These are phyloP conservation scores for Populus hybrid DNA, from an alignment of 441 rosid species.

Conservation along the genomic window DNA sequence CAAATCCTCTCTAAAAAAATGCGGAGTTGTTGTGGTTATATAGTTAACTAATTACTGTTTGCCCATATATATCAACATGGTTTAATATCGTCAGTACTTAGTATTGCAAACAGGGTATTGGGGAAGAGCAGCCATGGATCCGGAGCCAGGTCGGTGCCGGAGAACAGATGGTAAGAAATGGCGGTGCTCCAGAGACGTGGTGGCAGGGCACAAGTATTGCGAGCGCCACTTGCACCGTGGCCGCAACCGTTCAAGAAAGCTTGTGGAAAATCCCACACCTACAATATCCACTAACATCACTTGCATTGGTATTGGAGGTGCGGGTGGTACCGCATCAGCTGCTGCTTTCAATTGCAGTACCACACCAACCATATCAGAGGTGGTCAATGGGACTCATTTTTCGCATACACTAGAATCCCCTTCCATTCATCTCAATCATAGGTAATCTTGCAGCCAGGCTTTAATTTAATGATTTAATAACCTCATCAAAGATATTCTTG, in stretches of 20 bases:
- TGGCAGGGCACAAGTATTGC: constrained; percentile 87
- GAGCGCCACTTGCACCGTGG: constrained; percentile 99
- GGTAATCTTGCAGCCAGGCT: constrained; percentile 32
- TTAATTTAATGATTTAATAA: background rate
- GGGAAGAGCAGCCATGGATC: constrained; percentile 86
- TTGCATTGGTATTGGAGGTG: constrained; percentile 9
- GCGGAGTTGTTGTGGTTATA: background rate
- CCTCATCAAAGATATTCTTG: background rate
- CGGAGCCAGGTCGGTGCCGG: constrained; percentile 95
- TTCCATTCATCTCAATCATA: constrained; percentile 50
- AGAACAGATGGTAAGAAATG: constrained; percentile 98
- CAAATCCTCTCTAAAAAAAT: too few species aligned
- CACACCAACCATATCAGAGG: constrained; percentile 27
- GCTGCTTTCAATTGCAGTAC: constrained; percentile 20
- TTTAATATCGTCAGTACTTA: constrained; percentile 1
- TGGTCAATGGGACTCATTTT: constrained; percentile 37
- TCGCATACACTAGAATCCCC: constrained; percentile 49
- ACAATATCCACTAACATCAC: constrained; percentile 23
- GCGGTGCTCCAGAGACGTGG: constrained; percentile 96
- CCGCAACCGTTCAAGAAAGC: constrained; percentile 99
- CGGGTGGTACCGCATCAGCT: constrained; percentile 14
- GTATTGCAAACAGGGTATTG: constrained; percentile 68
- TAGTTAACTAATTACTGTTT: background rate
- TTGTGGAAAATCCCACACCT: constrained; percentile 86
- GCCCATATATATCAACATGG: background rate